Base-by-base conservation (phyloP, 176 grass and related monocot species). In the Musa beccarii region DNA sequence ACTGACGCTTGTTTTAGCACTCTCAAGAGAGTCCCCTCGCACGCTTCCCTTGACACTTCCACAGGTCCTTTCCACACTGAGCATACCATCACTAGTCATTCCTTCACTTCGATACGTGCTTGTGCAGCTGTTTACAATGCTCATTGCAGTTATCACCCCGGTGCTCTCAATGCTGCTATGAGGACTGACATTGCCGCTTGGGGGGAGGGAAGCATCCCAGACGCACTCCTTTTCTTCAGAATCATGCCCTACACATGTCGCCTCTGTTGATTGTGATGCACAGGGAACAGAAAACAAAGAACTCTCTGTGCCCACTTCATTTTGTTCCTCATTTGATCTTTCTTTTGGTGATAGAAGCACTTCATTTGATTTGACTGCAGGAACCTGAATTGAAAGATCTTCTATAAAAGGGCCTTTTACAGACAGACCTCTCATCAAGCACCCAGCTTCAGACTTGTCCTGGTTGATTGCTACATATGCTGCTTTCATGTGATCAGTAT, bases 401-500 rank as follows among this genome's bases (percentile, higher is more conserved):
- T 92, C 92, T 1, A 92, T 81, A 77, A 85, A 92, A 8, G 92
- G 89, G 61, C 76, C 85, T 83, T 94, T 94, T 59, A 71, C 73
- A 0, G 88, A 88, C 6, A 88, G 63, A 21, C 91, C 83, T 80
- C 84, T 84, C 72, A 89, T 83, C 50, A 89, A 15, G 54, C 77
- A 81, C 55, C 79, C 74, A 23, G 53, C 66, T 79, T 96, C 83
- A 0, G 92, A 77, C 68, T 87, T 92, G 54, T 89, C 82, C 76
- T 96, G 87, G 0, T 96, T 89, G 1, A 96, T 89, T 10, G 92
- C 86, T 5, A 96, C 92, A 61, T 91, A 96, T 28, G 92, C 92
- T 4, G 92, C 92, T 77, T 92, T 96, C 88, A 96, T 96, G 62
- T 87, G 84, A 66, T 96, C 92, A 84, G 91, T 92, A 73, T 96